phyloP scores from a whole-genome alignment of 352 stramenopile genomes.

The Peronosclerospora sorghi region DNA sequence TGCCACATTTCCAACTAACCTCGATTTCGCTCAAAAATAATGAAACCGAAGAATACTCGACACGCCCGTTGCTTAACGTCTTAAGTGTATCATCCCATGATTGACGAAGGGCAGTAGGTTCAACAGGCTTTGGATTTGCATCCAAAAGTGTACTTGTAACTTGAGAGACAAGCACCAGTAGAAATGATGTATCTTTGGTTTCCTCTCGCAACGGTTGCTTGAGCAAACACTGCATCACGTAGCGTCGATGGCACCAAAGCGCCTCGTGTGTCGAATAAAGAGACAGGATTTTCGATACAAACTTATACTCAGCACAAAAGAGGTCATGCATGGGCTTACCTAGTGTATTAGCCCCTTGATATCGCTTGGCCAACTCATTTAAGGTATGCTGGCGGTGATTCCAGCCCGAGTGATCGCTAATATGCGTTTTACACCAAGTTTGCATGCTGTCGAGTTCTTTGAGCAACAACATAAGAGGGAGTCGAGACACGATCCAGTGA shows the following conservation, averaged over 20 bases:
- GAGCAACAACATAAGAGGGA: slow-evolving; percentile 13
- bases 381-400: slow-evolving; percentile 65
- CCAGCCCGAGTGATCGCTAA: slow-evolving; percentile 72
- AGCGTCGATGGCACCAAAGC: slow-evolving; percentile 73
- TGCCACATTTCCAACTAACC: slow-evolving; percentile 28
- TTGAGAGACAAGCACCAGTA: slow-evolving; percentile 3
- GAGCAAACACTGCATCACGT: slow-evolving; percentile 40
- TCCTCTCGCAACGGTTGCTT: not conserved
- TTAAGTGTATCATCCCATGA: slow-evolving; percentile 12
- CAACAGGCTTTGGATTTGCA: not conserved
- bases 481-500: slow-evolving; percentile 51
- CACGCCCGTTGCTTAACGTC: not conserved
- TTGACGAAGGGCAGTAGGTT: slow-evolving; percentile 3
- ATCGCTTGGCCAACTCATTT: slow-evolving; percentile 12
- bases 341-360: not conserved
- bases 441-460: slow-evolving; percentile 44
- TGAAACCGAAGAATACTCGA: slow-evolving; percentile 2
- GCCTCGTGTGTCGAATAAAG: slow-evolving; percentile 46
- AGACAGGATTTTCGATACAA: slow-evolving; percentile 40
- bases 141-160: slow-evolving; percentile 1
- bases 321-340: slow-evolving; percentile 6
- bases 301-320: slow-evolving; percentile 34
- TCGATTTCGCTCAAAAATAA: slow-evolving; percentile 28
- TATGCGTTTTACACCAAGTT: slow-evolving; percentile 49
- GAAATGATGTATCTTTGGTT: not conserved